Conservation (phyloP, 495 filamentous ascomycete species). For the Podospora sp. region DNA sequence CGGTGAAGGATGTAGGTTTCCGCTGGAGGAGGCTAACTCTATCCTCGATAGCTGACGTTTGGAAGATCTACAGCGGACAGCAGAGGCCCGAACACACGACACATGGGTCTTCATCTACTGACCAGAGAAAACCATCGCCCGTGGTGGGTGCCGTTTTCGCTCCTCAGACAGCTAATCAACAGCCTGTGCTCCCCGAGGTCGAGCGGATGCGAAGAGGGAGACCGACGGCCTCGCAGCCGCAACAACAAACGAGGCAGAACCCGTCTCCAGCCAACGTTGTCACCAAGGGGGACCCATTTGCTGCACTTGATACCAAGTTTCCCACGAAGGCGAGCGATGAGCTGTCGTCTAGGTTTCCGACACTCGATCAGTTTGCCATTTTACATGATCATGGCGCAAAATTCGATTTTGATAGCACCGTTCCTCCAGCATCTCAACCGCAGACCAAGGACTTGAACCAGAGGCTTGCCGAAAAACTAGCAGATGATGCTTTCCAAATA, state of each 20-base stretch:
- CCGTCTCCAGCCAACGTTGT: constrained; percentile 69
- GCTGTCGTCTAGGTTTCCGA: constrained; percentile 81
- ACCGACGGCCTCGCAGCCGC: constrained; percentile 55
- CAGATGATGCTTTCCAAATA: constrained; percentile 70
- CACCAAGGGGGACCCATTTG: constrained; percentile 82
- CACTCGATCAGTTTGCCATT: constrained; percentile 89
- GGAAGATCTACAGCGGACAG: constrained; percentile 79
- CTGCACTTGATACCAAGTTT: constrained; percentile 73
- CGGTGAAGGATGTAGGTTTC: constrained; percentile 83
- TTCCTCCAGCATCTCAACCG: constrained; percentile 48
- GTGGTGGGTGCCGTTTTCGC: constrained; percentile 71
- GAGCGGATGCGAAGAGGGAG: constrained; percentile 92
- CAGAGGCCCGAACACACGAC: constrained; percentile 46
- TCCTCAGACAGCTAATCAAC: constrained; percentile 66
- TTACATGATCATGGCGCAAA: constrained; percentile 83
- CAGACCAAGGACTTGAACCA: constrained; percentile 66
- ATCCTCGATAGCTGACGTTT: constrained; percentile 22
- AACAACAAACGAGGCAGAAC: constrained; percentile 58
- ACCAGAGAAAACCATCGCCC: constrained; percentile 50
- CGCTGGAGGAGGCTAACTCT: neutral
- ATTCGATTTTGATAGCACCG: constrained; percentile 77
- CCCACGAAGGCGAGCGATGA: constrained; percentile 66
- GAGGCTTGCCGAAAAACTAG: constrained; percentile 78
- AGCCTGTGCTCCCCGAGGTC: constrained; percentile 81
- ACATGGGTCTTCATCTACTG: constrained; percentile 26